Evolutionary conservation across 2,329 filamentous ascomycete species (phyloP).

Genomic region (Penicillium olsonii): DNA sequence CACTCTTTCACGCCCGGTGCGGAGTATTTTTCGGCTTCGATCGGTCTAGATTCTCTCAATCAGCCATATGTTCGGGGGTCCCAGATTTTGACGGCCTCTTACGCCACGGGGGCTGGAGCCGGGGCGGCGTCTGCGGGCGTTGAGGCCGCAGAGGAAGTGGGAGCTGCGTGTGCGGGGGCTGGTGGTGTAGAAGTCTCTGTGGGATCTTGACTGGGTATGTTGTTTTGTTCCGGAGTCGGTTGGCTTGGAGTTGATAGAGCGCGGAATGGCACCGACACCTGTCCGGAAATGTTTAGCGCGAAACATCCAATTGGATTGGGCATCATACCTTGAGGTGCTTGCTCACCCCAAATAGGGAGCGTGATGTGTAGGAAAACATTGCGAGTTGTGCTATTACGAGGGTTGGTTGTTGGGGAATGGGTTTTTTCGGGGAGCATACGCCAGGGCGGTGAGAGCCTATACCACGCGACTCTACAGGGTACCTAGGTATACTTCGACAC

Average conservation of each 20-base stretch:
- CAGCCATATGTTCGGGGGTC: not conserved
- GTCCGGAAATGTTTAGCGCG: not conserved
- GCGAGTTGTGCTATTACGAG: slow-evolving; percentile 11
- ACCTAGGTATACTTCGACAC: not conserved
- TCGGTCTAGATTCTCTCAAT: slow-evolving; percentile 15
- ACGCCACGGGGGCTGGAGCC: slow-evolving; percentile 10
- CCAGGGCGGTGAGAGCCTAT: slow-evolving; percentile 8
- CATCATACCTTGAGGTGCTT: slow-evolving; percentile 25
- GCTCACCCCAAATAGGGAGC: slow-evolving; percentile 23
- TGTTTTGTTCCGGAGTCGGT: slow-evolving; percentile 16
- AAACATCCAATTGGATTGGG: not conserved
- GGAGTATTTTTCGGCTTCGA: slow-evolving; percentile 12
- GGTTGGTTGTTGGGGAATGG: slow-evolving; percentile 14
- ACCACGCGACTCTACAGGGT: not conserved
- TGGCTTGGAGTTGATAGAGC: slow-evolving; percentile 24
- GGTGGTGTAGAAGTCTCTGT: slow-evolving; percentile 4
- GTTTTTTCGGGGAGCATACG: slow-evolving; percentile 22
- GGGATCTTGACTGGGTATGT: slow-evolving; percentile 5
- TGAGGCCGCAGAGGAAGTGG: slow-evolving; percentile 1
- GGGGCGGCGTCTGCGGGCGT: not conserved
- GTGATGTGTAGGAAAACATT: slow-evolving; percentile 28
- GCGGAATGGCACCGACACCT: slow-evolving; percentile 21
- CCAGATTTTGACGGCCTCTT: slow-evolving; percentile 4
- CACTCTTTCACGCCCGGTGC: slow-evolving; percentile 30
- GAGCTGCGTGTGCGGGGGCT: not conserved